Percentiles rank a stretch among this genome's conserved stretches.
Evolutionary conservation across 1,284 basidiomycete genomes (phyloP).

Genomic region (Mycosarcoma mackinlayi): DNA sequence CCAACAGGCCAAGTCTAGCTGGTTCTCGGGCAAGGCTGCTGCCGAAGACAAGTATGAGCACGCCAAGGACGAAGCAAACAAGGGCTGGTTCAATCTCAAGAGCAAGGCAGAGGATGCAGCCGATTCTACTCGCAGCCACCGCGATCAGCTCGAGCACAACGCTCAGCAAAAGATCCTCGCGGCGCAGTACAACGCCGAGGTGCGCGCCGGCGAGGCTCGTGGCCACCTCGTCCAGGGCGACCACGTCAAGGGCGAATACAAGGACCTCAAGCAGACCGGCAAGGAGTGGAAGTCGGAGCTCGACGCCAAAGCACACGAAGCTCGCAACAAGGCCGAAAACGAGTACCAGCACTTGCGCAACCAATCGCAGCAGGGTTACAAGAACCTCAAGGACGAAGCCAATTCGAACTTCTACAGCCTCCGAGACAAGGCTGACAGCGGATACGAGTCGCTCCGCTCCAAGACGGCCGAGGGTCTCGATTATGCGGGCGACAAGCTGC

Average conservation of each 20-base stretch:
- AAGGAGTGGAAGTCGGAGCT: slow-evolving; percentile 41
- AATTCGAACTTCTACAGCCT: slow-evolving; percentile 36
- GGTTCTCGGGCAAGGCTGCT: slow-evolving; percentile 29
- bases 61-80: slow-evolving; percentile 22
- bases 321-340: slow-evolving; percentile 35
- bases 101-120: slow-evolving; percentile 35
- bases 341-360: slow-evolving; percentile 25
- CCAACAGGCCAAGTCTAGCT: slow-evolving; percentile 23
- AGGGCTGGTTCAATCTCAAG: slow-evolving; percentile 47
- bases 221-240: slow-evolving; percentile 8
- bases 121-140: slow-evolving; percentile 17
- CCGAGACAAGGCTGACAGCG: slow-evolving; percentile 36
- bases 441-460: slow-evolving; percentile 27
- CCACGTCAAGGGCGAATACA: slow-evolving; percentile 18
- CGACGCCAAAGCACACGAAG: slow-evolving; percentile 33
- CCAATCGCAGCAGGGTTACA: slow-evolving; percentile 40
- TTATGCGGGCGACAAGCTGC: slow-evolving; percentile 45
- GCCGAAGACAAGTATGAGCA: slow-evolving; percentile 34
- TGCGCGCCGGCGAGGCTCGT: slow-evolving; percentile 31
- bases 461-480: slow-evolving; percentile 44
- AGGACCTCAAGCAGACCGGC: slow-evolving; percentile 39
- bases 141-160: slow-evolving; percentile 41
- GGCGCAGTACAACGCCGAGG: slow-evolving; percentile 51
- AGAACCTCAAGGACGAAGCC: slow-evolving; percentile 42
- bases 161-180: slow-evolving; percentile 50